These are phyloP conservation scores for Gliomastix tumulicola DNA, from an alignment of 2,329 filamentous ascomycete species.

Conservation along the genomic window DNA sequence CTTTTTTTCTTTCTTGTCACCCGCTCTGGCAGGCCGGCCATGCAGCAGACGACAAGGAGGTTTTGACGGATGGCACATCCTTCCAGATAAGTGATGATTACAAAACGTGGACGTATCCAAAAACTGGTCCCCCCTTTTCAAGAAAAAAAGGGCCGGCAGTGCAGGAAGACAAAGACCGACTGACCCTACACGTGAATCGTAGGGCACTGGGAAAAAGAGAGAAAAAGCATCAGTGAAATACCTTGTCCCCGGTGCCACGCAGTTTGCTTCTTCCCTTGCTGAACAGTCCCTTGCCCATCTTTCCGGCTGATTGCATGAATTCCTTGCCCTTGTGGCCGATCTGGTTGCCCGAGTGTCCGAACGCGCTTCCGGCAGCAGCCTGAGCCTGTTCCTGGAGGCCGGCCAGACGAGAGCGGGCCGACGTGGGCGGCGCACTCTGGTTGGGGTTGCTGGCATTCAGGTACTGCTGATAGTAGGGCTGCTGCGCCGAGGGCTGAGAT, in stretches of 20 bases:
- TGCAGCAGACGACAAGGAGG: too few species aligned
- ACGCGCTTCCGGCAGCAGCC: slow-evolving; percentile 32
- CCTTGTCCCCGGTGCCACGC: slow-evolving; percentile 70
- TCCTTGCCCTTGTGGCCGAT: slow-evolving; percentile 84
- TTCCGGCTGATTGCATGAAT: slow-evolving; percentile 77
- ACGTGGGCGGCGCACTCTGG: slow-evolving; percentile 23
- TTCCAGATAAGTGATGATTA: too few species aligned
- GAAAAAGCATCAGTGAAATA: slow-evolving; percentile 61
- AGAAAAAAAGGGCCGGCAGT: neutral
- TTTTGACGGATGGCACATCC: too few species aligned
- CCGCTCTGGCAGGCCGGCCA: too few species aligned
- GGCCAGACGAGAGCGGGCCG: slow-evolving; percentile 26
- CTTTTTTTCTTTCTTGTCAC: too few species aligned
- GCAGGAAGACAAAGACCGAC: slow-evolving; percentile 4
- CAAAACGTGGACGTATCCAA: too few species aligned
- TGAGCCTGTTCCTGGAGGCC: slow-evolving; percentile 27
- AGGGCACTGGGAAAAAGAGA: too few species aligned
- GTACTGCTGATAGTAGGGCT: slow-evolving; percentile 51
- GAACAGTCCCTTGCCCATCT: slow-evolving; percentile 84
- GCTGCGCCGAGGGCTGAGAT: slow-evolving; percentile 24
- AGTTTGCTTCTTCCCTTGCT: slow-evolving; percentile 87
- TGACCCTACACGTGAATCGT: slow-evolving; percentile 15
- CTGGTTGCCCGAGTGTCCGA: slow-evolving; percentile 51
- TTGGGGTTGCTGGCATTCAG: slow-evolving; percentile 48
- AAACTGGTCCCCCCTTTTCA: too few species aligned